Evolutionary conservation across 345 rosid species (phyloP).

Genomic region (Brassica juncea): DNA sequence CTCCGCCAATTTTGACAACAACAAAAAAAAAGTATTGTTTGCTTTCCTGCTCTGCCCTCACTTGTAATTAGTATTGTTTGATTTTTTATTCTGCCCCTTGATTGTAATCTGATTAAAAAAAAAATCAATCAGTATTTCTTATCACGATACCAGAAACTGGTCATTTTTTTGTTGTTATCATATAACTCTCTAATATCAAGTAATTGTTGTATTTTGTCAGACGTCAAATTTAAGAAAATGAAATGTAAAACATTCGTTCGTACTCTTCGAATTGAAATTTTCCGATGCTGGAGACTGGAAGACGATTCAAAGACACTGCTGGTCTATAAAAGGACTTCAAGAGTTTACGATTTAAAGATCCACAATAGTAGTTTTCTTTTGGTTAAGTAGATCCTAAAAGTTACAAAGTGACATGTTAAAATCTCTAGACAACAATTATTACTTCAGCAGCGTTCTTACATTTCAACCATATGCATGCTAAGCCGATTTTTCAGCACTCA

Average conservation of each 20-base stretch:
- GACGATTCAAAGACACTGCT: background rate
- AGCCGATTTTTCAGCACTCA: conserved; percentile 7
- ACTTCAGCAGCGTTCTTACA: conserved; percentile 20
- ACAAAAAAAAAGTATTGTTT: conserved; percentile 23
- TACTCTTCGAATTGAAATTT: conserved; percentile 2
- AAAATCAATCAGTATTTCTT: background rate
- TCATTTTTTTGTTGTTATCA: conserved; percentile 12
- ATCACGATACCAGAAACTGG: background rate
- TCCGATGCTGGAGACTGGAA: background rate
- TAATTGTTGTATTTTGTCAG: background rate
- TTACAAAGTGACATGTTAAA: conserved; percentile 20
- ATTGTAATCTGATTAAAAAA: background rate
- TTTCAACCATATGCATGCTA: background rate
- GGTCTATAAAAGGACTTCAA: background rate
- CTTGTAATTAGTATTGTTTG: conserved; percentile 36
- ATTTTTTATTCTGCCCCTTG: background rate
- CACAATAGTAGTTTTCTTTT: background rate
- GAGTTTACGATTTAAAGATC: conserved; percentile 12
- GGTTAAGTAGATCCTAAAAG: background rate
- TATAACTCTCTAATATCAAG: background rate
- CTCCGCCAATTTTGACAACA: conserved; percentile 18
- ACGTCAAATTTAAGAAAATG: background rate
- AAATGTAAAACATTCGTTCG: background rate
- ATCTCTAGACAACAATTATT: conserved; percentile 20
- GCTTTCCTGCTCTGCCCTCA: conserved; percentile 12